Conservation (phyloP, 495 filamentous ascomycete species). For the Podospora appendiculata region DNA sequence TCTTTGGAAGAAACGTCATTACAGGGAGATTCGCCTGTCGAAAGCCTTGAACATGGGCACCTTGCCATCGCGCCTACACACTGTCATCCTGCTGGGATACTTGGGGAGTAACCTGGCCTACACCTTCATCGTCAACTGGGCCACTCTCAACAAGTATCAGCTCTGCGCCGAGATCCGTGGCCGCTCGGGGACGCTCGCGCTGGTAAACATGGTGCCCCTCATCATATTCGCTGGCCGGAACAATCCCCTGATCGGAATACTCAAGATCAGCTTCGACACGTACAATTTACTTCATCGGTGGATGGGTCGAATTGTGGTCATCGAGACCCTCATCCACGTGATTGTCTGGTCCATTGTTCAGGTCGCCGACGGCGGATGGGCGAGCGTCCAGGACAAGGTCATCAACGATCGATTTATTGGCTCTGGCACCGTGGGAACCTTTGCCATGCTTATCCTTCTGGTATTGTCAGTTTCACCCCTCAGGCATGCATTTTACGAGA, state of each 20-base stretch:
- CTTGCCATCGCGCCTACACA: conserved; percentile 77
- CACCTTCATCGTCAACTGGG: conserved; percentile 56
- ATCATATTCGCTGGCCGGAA: conserved; percentile 86
- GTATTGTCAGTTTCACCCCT: conserved; percentile 63
- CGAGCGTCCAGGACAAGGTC: conserved; percentile 41
- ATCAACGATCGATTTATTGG: conserved; percentile 48
- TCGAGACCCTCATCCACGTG: conserved; percentile 72
- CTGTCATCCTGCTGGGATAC: conserved; percentile 58
- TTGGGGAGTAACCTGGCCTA: conserved; percentile 57
- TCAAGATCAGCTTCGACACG: conserved; percentile 90
- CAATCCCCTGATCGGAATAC: conserved; percentile 77
- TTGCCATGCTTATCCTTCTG: conserved; percentile 51
- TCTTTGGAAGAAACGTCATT: conserved; percentile 73
- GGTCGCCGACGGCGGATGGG: conserved; percentile 59
- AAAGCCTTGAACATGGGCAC: conserved; percentile 75
- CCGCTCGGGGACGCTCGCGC: conserved; percentile 72
- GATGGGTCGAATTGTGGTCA: conserved; percentile 79
- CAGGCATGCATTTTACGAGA: conserved; percentile 93
- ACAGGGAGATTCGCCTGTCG: conserved; percentile 75
- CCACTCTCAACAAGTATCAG: conserved; percentile 37
- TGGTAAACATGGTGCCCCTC: conserved; percentile 86
- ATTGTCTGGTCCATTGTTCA: conserved; percentile 65
- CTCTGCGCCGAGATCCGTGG: conserved; percentile 62
- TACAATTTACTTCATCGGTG: conserved; percentile 94
- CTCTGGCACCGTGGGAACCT: conserved; percentile 41